These are phyloP conservation scores for Vanderwaltozyma tropicalis DNA, from an alignment of 805 yeast genomes.

Conservation along the genomic window DNA sequence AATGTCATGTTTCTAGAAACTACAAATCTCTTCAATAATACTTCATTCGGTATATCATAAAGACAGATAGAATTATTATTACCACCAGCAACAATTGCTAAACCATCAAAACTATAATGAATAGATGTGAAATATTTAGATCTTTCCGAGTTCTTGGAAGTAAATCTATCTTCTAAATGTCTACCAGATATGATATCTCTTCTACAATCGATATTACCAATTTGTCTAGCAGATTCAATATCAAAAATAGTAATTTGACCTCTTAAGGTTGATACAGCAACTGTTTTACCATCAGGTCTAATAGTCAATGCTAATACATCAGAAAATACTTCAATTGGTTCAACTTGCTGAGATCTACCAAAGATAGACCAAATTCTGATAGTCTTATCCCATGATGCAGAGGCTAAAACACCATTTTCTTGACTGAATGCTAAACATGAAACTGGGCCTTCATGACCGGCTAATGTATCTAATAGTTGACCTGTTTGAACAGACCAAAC, in stretches of 20 bases:
- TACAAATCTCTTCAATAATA: constrained; percentile 66
- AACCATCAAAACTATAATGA: constrained; percentile 82
- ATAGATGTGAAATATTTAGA: constrained; percentile 76
- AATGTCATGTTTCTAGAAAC: constrained; percentile 84
- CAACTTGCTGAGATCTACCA: constrained; percentile 76
- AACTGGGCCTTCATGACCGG: constrained; percentile 95
- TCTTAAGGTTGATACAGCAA: constrained; percentile 80
- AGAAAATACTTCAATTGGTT: constrained; percentile 75
- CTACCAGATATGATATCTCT: constrained; percentile 84
- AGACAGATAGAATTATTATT: constrained; percentile 83
- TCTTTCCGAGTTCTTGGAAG: constrained; percentile 69
- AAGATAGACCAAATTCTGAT: constrained; percentile 89
- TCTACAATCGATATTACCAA: constrained; percentile 74
- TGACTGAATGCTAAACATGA: constrained; percentile 77
- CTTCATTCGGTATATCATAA: constrained; percentile 84
- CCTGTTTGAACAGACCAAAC: constrained; percentile 98
- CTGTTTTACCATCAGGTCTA: constrained; percentile 87
- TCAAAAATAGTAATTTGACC: constrained; percentile 84
- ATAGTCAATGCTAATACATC: constrained; percentile 77
- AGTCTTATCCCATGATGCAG: constrained; percentile 95
- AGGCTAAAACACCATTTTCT: constrained; percentile 68
- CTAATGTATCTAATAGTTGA: constrained; percentile 72
- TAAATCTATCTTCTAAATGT: constrained; percentile 69
- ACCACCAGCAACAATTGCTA: constrained; percentile 83
- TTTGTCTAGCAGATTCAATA: constrained; percentile 68